Evolutionary conservation across 768 basidiomycete genomes (phyloP).

Genomic region (Holtermanniella nyarrowii): DNA sequence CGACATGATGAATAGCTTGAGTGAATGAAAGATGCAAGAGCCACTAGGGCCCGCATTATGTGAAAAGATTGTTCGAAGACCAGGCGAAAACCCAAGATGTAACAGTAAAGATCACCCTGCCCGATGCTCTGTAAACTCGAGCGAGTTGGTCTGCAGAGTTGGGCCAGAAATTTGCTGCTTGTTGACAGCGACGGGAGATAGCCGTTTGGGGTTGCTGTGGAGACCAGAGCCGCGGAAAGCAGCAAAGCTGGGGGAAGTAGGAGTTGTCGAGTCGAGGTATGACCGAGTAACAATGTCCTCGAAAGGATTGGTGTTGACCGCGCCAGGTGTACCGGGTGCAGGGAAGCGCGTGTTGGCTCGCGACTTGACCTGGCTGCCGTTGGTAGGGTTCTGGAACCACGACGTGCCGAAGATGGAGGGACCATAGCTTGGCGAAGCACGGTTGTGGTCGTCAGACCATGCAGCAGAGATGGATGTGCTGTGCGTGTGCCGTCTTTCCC

Average conservation of each 20-base stretch:
- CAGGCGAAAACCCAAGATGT: too few species aligned
- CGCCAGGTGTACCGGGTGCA: conserved; percentile 9
- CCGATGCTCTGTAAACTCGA: conserved; percentile 36
- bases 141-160: conserved; percentile 33
- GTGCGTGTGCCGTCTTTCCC: too few species aligned
- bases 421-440: conserved; percentile 9
- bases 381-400: conserved; percentile 26
- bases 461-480: conserved; percentile 7
- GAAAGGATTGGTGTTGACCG: conserved; percentile 38
- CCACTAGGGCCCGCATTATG: too few species aligned
- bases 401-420: conserved; percentile 23
- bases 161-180: conserved; percentile 26
- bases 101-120: too few species aligned
- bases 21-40: too few species aligned
- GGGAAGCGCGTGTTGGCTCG: neutral
- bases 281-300: conserved; percentile 35
- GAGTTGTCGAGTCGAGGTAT: conserved; percentile 17
- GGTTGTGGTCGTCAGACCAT: too few species aligned
- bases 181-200: neutral
- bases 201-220: neutral
- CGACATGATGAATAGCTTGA: too few species aligned
- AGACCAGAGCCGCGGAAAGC: neutral
- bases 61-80: too few species aligned
- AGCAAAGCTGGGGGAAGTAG: neutral
- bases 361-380: conserved; percentile 6